Percentiles rank a stretch among this genome's conserved stretches.
Evolutionary conservation across 306 rosid species (phyloP).

Genomic region (Bauhinia variegata): DNA sequence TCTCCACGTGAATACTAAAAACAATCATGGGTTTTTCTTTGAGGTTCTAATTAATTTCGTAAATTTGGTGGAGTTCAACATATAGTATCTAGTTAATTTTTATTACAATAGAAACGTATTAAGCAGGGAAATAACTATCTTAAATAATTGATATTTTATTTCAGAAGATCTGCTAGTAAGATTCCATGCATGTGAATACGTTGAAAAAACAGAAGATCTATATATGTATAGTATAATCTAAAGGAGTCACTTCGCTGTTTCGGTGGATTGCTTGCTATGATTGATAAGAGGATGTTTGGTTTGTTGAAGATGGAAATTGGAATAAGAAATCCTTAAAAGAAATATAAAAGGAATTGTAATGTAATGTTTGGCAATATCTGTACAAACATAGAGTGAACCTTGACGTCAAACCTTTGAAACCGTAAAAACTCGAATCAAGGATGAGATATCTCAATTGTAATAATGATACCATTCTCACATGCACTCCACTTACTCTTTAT

Average conservation of each 20-base stretch:
- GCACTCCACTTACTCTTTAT: too few species aligned
- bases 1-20: too few species aligned
- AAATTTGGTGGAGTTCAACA: neutral
- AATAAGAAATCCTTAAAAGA: neutral
- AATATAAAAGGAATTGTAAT: constrained; percentile 15
- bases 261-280: constrained; percentile 21
- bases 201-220: constrained; percentile 20
- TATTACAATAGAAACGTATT: neutral
- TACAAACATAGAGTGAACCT: neutral
- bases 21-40: too few species aligned
- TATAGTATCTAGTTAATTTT: neutral
- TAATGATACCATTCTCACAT: too few species aligned
- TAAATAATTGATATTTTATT: neutral
- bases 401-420: neutral
- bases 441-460: too few species aligned
- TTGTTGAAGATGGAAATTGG: neutral
- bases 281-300: neutral
- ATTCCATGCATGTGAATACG: constrained; percentile 41
- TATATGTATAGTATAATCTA: neutral
- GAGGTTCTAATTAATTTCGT: too few species aligned
- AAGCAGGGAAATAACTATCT: too few species aligned
- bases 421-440: neutral
- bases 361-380: neutral
- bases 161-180: constrained; percentile 26
- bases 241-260: neutral